Conservation (phyloP, 2,329 filamentous ascomycete genomes). For the Hymenoscyphus scutula region DNA sequence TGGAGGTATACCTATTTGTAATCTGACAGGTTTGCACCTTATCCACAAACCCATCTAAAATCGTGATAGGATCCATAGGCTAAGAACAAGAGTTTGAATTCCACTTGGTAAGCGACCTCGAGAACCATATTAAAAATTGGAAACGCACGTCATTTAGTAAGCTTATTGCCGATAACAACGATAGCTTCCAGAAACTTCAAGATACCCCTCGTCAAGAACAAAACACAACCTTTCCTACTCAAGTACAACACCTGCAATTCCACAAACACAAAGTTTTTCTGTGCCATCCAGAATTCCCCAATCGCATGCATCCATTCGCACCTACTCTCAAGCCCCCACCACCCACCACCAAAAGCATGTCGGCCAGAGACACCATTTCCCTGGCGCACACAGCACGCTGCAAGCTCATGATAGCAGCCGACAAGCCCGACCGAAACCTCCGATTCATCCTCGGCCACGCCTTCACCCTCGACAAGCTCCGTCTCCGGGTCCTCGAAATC, state of each 20-base stretch:
- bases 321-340: background rate
- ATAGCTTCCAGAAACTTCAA: background rate
- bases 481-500: constrained; percentile 26
- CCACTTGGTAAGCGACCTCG: background rate
- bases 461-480: constrained; percentile 28
- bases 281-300: background rate
- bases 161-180: background rate
- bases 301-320: background rate
- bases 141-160: constrained; percentile 1
- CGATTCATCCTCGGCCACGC: constrained; percentile 29
- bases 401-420: constrained; percentile 26
- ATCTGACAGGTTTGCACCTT: background rate
- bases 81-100: background rate
- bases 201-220: background rate
- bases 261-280: background rate
- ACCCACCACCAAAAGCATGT: background rate
- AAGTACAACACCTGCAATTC: background rate
- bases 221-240: background rate
- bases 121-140: background rate
- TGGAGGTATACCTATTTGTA: background rate
- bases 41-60: background rate
- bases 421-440: constrained; percentile 24
- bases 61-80: background rate
- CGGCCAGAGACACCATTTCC: constrained; percentile 15
- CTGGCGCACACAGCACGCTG: constrained; percentile 27